Base-by-base conservation (phyloP, 139 green algal species). In the Monoraphidium neglectum region DNA sequence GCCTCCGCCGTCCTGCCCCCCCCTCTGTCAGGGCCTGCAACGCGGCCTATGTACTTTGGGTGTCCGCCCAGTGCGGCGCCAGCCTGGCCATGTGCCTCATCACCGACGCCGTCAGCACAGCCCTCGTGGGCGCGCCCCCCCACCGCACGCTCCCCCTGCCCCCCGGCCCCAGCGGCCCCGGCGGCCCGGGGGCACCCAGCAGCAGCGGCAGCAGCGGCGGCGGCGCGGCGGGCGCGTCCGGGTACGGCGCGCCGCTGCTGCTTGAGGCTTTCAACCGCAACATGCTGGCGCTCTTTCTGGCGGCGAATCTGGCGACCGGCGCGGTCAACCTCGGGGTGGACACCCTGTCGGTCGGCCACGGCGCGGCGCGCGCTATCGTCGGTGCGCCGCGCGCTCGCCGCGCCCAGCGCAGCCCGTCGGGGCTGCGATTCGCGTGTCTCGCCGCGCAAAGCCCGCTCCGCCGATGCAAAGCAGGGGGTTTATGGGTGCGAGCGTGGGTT, bases 221-320 rank as follows among this genome's bases (percentile, higher is more conserved):
- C 36, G 67, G 54, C 12, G 33, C 49, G 18, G 66, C 68, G 73
- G 43, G 13, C 16, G n/a, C 47, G 32, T 10, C 56, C 30, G 5
- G 38, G 6, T 10, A 54, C 24, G 36, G 12, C 5, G 77, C 70
- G 59, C 60, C 61, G 2, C 74, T 37, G 15, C 51, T 88, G 46
- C 36, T 92, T 40, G 1, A 57, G 10, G 76, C 75, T 5, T 37
- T 90, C 36, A 91, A 80, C 68, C 35, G 43, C 24, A 72, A 80
- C 60, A 90, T 90, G 82, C 84, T 97, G 61, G 37, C 77, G 0
- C 28, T 90, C 10, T 97, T 97, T 72, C 74, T 97, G 40, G 38
- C 77, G 8, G 93, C 89, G 28, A 97, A 97, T 74, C 30, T 97
- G 57, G 33, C 93, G 46, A 97, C 93, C 46, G 85, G 85, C 4